Base-by-base conservation (phyloP, 768 basidiomycete genomes). In the Podaxis sp. region DNA sequence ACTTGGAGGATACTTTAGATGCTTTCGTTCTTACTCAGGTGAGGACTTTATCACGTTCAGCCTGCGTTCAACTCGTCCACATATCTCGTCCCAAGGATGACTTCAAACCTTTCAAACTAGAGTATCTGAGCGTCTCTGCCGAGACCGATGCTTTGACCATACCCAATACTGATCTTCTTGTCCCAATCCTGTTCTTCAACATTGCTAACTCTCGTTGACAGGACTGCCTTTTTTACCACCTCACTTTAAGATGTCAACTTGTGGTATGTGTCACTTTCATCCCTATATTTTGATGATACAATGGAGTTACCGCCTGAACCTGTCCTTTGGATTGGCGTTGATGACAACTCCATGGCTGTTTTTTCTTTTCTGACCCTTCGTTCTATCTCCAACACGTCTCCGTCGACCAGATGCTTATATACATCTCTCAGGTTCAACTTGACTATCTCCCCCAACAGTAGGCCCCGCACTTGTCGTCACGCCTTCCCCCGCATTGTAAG, bases 241-340 rank as follows among this genome's bases (percentile, higher is more conserved):
- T 49, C 2, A 50, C 22, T 12, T 17, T n/a, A 62, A 17, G 2
- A 22, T 4, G 2, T 54, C 10, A 37, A 58, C 38, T 20, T 64
- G 68, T 66, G 63, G 84, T 84, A 71, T 79, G 80, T 73, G 30
- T 52, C 66, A 50, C 12, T 1, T 66, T 63, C 63, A 2, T 54
- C 50, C 67, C 65, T 58, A 70, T 65, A 62, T 74, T 53, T 4
- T 79, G 88, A 89, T 88, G 87, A 80, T 77, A 83, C 75, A 74
- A 86, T 81, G 90, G 90, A 92, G 80, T 92, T 92, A 92, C 90
- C 90, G 90, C 90, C 90, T 87, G 89, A 91, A 69, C 78, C 67
- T 66, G 64, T 73, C 76, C 71, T 71, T 68, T 62, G 70, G 75
- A 73, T 65, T 65, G 69, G 78, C 73, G 66, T 73, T 89, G 90